Evolutionary conservation across 192 early-diverging fungal genomes (phyloP), one percentile per base, ranked within the genome.

Genomic region (Geranomyces variabilis): DNA sequence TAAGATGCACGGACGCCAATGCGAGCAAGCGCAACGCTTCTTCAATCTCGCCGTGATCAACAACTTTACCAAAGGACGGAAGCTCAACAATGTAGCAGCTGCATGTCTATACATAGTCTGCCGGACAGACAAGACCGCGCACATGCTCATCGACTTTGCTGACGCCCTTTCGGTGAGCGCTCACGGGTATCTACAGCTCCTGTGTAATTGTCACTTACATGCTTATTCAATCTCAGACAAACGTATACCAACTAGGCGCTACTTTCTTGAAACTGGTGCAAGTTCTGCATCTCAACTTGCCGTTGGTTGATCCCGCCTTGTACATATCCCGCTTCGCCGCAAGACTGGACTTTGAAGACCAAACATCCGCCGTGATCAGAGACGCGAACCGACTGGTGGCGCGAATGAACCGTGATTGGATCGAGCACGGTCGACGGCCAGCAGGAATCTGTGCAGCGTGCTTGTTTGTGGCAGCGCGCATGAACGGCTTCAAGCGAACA

Each of bases 141-240:
- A 92, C 69, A 94, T 99, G 93, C 81, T 99, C 48, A 99, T 99
- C 49, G 96, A 99, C 69, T 97, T 99, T 68, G 87, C 94, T 0
- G 96, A 97, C 69, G 78, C 93, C 3, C 74, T 96, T 48, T 86
- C 89, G 64, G 90, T 90, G 79, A 56, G 58, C 58, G 46, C 14
- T 3, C 49, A 46, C 19, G 9, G 30, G 8, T n/a, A n/a, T 19
- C 21, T 5, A 62, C 10, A 6, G 17, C n/a, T 3, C 17, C 10
- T 62, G 30, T 34, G 22, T 57, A 29, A 14, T 57, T 57, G 0
- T 57, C 26, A 12, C 0, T 36, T 22, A 31, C 8, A 2, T 43
- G 36, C 36, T 62, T 9, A 30, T 36, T 9, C 31, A 33, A 62
- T 5, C 0, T 33, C 47, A 90, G 85, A 80, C 82, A 12, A 96